A percentile compares a stretch with the other conserved stretches of the same genome.
Evolutionary conservation across 345 rosid species (phyloP).

Genomic region (Erodium maritimum): DNA sequence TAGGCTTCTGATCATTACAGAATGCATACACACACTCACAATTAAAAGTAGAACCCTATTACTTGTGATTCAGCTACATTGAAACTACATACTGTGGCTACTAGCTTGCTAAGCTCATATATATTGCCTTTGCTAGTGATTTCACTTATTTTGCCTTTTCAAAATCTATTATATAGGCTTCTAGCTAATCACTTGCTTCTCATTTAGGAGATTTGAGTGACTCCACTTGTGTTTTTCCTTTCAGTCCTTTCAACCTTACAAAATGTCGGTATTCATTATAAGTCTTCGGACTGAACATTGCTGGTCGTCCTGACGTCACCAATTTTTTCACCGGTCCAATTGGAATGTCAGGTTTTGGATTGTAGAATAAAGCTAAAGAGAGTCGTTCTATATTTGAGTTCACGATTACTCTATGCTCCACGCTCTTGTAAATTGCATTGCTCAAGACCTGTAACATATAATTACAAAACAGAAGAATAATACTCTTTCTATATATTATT

Average conservation of each 20-base stretch:
- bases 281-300: conserved; percentile 47
- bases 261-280: conserved; percentile 50
- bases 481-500: background rate
- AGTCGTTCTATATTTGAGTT: conserved; percentile 54
- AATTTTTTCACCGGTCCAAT: conserved; percentile 52
- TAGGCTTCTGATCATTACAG: too few species aligned
- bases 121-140: too few species aligned
- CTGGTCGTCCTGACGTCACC: conserved; percentile 33
- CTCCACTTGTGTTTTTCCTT: conserved; percentile 57
- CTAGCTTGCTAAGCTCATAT: too few species aligned
- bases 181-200: too few species aligned
- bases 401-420: conserved; percentile 84
- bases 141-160: too few species aligned
- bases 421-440: conserved; percentile 76
- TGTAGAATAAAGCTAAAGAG: conserved; percentile 67
- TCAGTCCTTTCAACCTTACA: conserved; percentile 47
- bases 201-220: conserved; percentile 16
- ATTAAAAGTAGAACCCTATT: too few species aligned
- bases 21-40: too few species aligned
- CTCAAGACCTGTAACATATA: conserved; percentile 45
- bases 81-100: too few species aligned
- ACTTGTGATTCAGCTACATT: too few species aligned
- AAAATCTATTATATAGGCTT: too few species aligned
- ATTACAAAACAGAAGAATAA: background rate
- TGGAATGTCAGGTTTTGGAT: conserved; percentile 51